Percentiles rank a stretch among this genome's conserved stretches.
Conservation (phyloP, 2,329 filamentous ascomycete species). For the Lasiodiplodia sp. region DNA sequence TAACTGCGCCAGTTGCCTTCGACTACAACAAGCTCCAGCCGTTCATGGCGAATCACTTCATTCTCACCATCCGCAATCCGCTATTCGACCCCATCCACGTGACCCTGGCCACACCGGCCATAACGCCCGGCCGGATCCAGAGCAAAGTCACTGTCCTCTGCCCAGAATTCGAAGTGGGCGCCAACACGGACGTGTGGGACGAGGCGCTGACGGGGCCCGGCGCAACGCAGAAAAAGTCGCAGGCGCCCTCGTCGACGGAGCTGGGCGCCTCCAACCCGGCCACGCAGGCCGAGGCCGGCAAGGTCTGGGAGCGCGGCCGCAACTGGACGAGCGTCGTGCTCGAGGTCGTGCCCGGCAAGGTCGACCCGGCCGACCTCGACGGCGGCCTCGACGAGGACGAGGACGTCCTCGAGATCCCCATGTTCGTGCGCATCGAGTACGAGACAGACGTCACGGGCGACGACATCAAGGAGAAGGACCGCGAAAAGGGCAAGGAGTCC, state of each 20-base stretch:
- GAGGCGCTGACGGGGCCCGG: slow-evolving; percentile 70
- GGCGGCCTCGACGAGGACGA: slow-evolving; percentile 61
- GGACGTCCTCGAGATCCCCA: slow-evolving; percentile 83
- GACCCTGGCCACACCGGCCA: slow-evolving; percentile 78
- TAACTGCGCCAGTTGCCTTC: slow-evolving; percentile 42
- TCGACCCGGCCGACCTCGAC: slow-evolving; percentile 40
- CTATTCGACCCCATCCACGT: slow-evolving; percentile 91
- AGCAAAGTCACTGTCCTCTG: slow-evolving; percentile 88
- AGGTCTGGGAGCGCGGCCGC: slow-evolving; percentile 92
- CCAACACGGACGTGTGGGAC: slow-evolving; percentile 93
- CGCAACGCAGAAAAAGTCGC: slow-evolving; percentile 31
- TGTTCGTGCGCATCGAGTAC: slow-evolving; percentile 93
- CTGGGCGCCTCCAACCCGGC: slow-evolving; percentile 19
- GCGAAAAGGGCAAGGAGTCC: slow-evolving; percentile 20
- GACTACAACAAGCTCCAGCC: slow-evolving; percentile 58
- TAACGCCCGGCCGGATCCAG: slow-evolving; percentile 45
- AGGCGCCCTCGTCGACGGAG: slow-evolving; percentile 2
- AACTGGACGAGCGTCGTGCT: slow-evolving; percentile 96
- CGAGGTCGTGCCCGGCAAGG: slow-evolving; percentile 74
- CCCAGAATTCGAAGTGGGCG: slow-evolving; percentile 91
- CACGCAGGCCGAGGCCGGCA: slow-evolving; percentile 78
- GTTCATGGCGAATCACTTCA: slow-evolving; percentile 71
- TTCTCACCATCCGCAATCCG: slow-evolving; percentile 91
- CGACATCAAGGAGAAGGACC: slow-evolving; percentile 47
- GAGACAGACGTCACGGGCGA: slow-evolving; percentile 73